These are phyloP conservation scores for Karstenula rhodostoma DNA, from an alignment of 2,329 filamentous ascomycete species.

Conservation along the genomic window DNA sequence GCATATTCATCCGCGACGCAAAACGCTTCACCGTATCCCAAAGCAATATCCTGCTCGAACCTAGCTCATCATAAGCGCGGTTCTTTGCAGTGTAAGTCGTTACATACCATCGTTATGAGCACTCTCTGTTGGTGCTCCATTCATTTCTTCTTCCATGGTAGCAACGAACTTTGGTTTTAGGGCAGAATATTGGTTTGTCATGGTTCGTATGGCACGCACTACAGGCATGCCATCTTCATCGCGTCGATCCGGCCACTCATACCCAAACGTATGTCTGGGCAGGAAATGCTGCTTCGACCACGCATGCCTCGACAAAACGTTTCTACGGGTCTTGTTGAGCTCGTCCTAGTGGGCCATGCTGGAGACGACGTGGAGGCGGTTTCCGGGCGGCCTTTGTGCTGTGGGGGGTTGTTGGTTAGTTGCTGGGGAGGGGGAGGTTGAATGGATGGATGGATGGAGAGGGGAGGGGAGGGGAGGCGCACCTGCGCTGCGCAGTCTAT, in stretches of 20 bases:
- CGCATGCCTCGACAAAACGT: constrained; percentile 3
- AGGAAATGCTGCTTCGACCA: constrained; percentile 14
- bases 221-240: constrained; percentile 9
- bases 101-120: neutral
- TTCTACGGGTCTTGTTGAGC: constrained; percentile 2
- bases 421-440: too few relatives aligned
- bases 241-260: constrained; percentile 12
- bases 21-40: constrained; percentile 6
- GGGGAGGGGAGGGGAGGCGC: neutral
- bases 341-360: constrained; percentile 14
- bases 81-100: too few relatives aligned
- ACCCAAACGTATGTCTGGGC: constrained; percentile 10
- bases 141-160: constrained; percentile 12
- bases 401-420: too few relatives aligned
- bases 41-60: neutral
- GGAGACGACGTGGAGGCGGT: constrained; percentile 9
- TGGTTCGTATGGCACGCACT: constrained; percentile 11
- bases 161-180: neutral
- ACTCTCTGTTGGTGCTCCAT: neutral
- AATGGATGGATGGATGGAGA: too few relatives aligned
- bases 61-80: neutral
- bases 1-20: constrained; percentile 7
- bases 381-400: constrained; percentile 8
- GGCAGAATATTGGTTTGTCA: neutral
- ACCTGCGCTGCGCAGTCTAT: constrained; percentile 6